phyloP scores from a whole-genome alignment of 1,284 basidiomycete genomes.

The Ustilago hordei region DNA sequence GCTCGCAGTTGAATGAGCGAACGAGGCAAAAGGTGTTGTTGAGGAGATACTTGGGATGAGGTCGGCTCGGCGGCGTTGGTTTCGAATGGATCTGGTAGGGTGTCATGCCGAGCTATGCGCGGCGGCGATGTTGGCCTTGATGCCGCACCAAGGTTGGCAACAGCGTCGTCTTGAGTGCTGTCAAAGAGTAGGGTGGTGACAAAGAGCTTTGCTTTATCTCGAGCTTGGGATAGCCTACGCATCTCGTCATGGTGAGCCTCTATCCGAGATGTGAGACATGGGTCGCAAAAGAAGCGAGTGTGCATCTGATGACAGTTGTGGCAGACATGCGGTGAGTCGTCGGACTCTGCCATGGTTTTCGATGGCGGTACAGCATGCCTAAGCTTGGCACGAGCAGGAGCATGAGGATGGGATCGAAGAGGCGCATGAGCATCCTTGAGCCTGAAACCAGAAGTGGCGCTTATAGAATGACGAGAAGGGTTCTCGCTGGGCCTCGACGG shows the following conservation, averaged over 20 bases:
- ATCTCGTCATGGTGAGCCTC: constrained; percentile 42
- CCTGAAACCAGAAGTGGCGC: constrained; percentile 8
- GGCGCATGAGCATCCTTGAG: constrained; percentile 3
- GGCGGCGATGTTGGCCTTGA: background rate
- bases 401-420: constrained; percentile 7
- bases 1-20: constrained; percentile 34
- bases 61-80: constrained; percentile 10
- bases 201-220: constrained; percentile 33
- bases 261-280: constrained; percentile 40
- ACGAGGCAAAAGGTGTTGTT: constrained; percentile 15
- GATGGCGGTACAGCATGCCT: constrained; percentile 16
- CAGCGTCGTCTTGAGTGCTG: background rate
- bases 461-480: constrained; percentile 33
- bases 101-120: background rate
- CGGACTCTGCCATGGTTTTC: background rate
- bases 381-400: constrained; percentile 22
- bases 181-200: constrained; percentile 21
- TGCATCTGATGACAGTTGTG: constrained; percentile 44
- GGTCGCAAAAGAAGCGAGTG: constrained; percentile 49
- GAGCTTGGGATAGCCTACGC: constrained; percentile 32
- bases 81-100: constrained; percentile 43
- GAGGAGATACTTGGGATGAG: constrained; percentile 1
- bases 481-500: constrained; percentile 21
- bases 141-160: background rate
- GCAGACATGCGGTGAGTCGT: constrained; percentile 21